phyloP scores from a whole-genome alignment of 352 stramenopile genomes.

The Globisporangium paroecandrum region DNA sequence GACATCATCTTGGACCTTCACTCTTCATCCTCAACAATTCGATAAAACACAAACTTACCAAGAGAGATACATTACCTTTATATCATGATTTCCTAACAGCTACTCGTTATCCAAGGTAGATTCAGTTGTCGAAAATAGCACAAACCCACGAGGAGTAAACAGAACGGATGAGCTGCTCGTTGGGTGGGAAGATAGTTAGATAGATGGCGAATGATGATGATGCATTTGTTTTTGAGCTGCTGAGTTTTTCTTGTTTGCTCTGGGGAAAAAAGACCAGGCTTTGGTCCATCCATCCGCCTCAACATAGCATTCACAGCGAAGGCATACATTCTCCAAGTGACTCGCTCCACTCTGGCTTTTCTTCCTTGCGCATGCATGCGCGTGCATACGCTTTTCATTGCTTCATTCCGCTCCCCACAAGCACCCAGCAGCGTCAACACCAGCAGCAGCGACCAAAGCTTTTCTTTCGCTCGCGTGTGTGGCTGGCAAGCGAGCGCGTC shows the following conservation, averaged over 20 bases:
- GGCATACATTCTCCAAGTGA: conserved; percentile 11
- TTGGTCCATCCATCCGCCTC: conserved; percentile 5
- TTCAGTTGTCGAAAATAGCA: no score
- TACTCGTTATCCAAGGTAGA: no score
- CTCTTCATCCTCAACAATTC: no score
- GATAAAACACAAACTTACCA: no score
- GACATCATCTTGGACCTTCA: no score
- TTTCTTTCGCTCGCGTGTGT: neutral
- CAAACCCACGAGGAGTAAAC: no score
- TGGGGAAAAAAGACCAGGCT: neutral
- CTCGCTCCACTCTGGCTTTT: conserved; percentile 1
- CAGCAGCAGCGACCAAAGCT: neutral
- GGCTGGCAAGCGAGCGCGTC: neutral
- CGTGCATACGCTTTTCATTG: neutral
- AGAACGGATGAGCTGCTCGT: neutral
- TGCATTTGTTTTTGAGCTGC: neutral
- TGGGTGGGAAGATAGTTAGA: conserved; percentile 1
- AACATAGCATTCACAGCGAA: neutral
- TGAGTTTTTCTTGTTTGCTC: neutral
- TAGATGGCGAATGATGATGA: conserved; percentile 3
- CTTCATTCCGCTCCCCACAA: neutral
- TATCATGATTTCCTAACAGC: no score
- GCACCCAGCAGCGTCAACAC: neutral
- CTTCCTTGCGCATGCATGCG: neutral
- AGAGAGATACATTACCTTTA: no score